phyloP scores from a whole-genome alignment of 179 eudicot species.

The Heliamphora pulchella region DNA sequence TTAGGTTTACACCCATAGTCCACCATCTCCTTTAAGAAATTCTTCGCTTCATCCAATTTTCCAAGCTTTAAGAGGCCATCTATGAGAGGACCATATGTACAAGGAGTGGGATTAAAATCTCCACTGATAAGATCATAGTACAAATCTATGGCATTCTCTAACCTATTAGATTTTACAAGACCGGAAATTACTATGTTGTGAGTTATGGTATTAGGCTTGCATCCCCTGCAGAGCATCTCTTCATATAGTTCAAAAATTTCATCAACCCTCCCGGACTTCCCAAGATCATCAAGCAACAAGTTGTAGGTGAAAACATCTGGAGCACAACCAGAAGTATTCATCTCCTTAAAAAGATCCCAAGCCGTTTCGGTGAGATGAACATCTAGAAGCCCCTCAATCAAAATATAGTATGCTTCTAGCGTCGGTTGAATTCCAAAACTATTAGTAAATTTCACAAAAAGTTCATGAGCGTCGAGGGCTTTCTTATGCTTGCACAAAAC shows the following conservation, averaged over 20 bases:
- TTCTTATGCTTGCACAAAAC: slow-evolving; percentile 53
- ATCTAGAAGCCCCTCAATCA: slow-evolving; percentile 72
- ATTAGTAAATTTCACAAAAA: slow-evolving; percentile 37
- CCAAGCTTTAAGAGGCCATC: slow-evolving; percentile 75
- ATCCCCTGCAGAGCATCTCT: slow-evolving; percentile 70
- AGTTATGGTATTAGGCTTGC: slow-evolving; percentile 60
- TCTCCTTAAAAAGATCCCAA: slow-evolving; percentile 66
- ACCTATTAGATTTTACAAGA: slow-evolving; percentile 55
- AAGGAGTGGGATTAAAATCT: slow-evolving; percentile 75
- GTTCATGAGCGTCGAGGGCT: slow-evolving; percentile 53
- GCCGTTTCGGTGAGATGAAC: slow-evolving; percentile 40
- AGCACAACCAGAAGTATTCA: slow-evolving; percentile 58
- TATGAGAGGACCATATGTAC: slow-evolving; percentile 86
- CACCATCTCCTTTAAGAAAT: slow-evolving; percentile 65
- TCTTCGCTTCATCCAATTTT: slow-evolving; percentile 68
- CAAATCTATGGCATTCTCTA: slow-evolving; percentile 65
- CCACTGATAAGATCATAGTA: slow-evolving; percentile 77
- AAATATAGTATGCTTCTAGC: slow-evolving; percentile 44
- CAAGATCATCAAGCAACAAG: slow-evolving; percentile 68
- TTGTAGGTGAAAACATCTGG: slow-evolving; percentile 77
- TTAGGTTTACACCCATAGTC: slow-evolving; percentile 78
- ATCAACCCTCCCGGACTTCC: slow-evolving; percentile 50
- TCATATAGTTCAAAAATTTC: slow-evolving; percentile 53
- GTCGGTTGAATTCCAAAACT: slow-evolving; percentile 40
- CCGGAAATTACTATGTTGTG: slow-evolving; percentile 79